Evolutionary conservation across 1,284 basidiomycete genomes (phyloP).

Genomic region (Ustilago trichophora): DNA sequence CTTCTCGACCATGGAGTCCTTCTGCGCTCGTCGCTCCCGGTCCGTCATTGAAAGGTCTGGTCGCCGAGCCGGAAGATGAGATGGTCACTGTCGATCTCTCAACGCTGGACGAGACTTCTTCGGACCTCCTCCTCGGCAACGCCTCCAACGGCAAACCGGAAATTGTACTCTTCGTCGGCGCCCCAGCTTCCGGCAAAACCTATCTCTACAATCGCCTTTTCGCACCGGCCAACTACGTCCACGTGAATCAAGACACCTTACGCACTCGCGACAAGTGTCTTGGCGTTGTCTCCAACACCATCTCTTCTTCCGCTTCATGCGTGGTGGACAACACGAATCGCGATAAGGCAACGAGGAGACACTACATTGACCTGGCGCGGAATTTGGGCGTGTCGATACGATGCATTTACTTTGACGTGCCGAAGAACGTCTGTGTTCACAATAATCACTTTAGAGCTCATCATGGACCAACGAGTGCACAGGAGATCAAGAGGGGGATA

Average conservation of each 20-base stretch:
- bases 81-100: slow-evolving; percentile 14
- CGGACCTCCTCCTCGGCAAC: no score
- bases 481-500: slow-evolving; percentile 16
- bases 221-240: slow-evolving; percentile 73
- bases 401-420: slow-evolving; percentile 44
- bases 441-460: slow-evolving; percentile 47
- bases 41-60: slow-evolving; percentile 13
- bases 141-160: no score
- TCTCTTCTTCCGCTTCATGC: slow-evolving; percentile 65
- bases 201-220: slow-evolving; percentile 80
- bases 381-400: slow-evolving; percentile 17
- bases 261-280: slow-evolving; percentile 79
- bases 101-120: background rate
- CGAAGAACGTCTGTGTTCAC: slow-evolving; percentile 26
- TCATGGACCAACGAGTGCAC: slow-evolving; percentile 5
- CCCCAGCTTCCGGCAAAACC: slow-evolving; percentile 86
- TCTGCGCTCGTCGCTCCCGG: background rate
- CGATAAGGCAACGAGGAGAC: slow-evolving; percentile 34
- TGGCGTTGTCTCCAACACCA: slow-evolving; percentile 73
- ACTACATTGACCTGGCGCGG: slow-evolving; percentile 45
- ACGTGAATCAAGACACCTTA: slow-evolving; percentile 70
- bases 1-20: slow-evolving; percentile 23
- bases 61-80: slow-evolving; percentile 14
- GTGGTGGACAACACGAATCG: slow-evolving; percentile 61
- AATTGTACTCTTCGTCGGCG: slow-evolving; percentile 86